Percentiles rank a stretch among this genome's conserved stretches.
phyloP scores from a whole-genome alignment of 2,329 filamentous ascomycete species.

The Sporothrix protearum region DNA sequence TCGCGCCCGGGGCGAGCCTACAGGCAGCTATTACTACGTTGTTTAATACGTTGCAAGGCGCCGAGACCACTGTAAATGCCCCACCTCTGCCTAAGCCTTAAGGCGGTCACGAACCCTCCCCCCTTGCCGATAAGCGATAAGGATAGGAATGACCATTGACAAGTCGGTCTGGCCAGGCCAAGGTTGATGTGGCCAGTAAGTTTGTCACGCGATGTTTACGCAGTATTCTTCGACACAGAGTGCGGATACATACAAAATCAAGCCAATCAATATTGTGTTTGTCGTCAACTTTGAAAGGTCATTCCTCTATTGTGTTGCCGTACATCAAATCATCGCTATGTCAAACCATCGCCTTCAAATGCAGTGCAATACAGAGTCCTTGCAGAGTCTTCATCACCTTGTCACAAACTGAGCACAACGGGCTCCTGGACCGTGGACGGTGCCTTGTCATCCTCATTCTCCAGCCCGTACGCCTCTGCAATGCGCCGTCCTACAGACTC shows the following conservation, averaged over 20 bases:
- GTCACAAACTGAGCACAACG: not conserved
- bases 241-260: not conserved
- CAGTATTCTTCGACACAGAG: not conserved
- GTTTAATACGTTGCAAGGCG: not conserved
- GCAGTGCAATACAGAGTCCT: not conserved
- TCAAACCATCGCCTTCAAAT: not conserved
- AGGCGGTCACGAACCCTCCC: not conserved
- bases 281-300: not conserved
- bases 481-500: conserved; percentile 70
- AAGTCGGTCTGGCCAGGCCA: not conserved
- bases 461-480: conserved; percentile 46
- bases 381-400: too few species aligned
- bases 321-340: not conserved
- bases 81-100: conserved; percentile 10
- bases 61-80: not conserved
- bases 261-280: not conserved
- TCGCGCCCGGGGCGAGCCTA: not conserved
- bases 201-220: conserved; percentile 13
- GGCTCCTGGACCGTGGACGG: not conserved
- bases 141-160: not conserved
- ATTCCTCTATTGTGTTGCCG: not conserved
- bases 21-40: conserved; percentile 8
- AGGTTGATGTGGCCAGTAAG: not conserved
- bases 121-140: conserved; percentile 12
- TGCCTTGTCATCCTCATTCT: not conserved